Percentiles rank a stretch among this genome's conserved stretches.
phyloP scores from a whole-genome alignment of 2,329 filamentous ascomycete species.

The Penicillium sp. region DNA sequence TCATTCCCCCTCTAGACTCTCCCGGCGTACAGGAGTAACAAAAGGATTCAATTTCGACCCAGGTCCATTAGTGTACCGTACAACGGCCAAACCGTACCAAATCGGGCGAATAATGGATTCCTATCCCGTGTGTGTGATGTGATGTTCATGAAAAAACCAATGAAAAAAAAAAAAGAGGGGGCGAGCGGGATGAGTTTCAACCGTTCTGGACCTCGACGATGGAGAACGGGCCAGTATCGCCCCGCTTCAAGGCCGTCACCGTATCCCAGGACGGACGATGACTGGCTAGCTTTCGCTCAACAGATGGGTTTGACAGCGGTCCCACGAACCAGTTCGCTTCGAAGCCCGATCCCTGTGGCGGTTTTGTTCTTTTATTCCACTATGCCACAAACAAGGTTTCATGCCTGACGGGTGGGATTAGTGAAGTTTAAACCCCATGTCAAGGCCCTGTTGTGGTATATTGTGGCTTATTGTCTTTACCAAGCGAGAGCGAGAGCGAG shows the following conservation, averaged over 20 bases:
- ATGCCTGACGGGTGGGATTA: background rate
- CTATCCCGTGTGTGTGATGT: background rate
- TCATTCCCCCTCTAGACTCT: background rate
- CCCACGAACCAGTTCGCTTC: constrained; percentile 11
- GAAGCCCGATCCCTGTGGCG: background rate
- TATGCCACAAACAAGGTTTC: constrained; percentile 3
- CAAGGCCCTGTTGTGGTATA: background rate
- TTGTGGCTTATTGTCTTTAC: background rate
- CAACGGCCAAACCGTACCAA: background rate
- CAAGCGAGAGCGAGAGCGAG: background rate
- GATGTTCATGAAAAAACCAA: background rate
- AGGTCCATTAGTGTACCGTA: background rate
- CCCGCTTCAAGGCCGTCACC: constrained; percentile 11
- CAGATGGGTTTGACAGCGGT: constrained; percentile 14
- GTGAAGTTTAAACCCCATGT: background rate
- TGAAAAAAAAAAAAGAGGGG: background rate
- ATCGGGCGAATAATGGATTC: background rate
- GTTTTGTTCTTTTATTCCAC: background rate
- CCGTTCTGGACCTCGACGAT: constrained; percentile 10
- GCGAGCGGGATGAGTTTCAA: constrained; percentile 4
- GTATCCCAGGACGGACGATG: constrained; percentile 1
- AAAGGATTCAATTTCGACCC: background rate
- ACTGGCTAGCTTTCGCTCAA: constrained; percentile 6
- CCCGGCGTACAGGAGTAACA: background rate
- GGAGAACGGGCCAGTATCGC: constrained; percentile 11